Base-by-base conservation (phyloP, 768 basidiomycete genomes). In the Hirschioporus abietinus region DNA sequence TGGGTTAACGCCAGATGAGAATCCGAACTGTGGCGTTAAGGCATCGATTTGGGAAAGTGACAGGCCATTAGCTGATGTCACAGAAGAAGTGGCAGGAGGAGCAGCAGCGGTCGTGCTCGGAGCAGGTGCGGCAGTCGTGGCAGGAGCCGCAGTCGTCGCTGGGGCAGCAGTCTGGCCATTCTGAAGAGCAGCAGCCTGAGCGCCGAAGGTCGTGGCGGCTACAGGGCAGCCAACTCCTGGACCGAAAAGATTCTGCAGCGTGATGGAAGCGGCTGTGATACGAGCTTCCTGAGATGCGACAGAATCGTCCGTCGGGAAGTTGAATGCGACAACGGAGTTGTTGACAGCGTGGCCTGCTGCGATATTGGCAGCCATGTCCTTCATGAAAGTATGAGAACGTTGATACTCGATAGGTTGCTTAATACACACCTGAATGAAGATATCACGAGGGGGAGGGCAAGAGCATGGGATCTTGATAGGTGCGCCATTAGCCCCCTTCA, bases 161-260 rank as follows among this genome's bases (percentile, higher is more conserved):
- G 42, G 42, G 20, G 42, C 5, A 20, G 42, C 12, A 15, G 42
- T 15, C 20, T 52, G 26, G 36, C 67, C 34, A 26, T 59, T 64
- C 30, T 42, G 26, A 35, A 68, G 62, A 34, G 68, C 68, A 18
- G 35, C 25, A 9, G 27, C 30, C 35, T 71, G 71, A 26, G 63
- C 69, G 8, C 34, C 58, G 34, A 74, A 66, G 17, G 73, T 73
- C 7, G 72, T 74, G 17, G 69, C 66, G 7, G 64, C 70, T 67
- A 70, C 67, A 2, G 72, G 71, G 63, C 73, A 73, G 24, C 74
- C 74, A 24, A 64, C 34, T 24, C 75, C 75, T 5, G 72, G 66
- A 10, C 74, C 74, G 24, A 68, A 64, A 3, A 76, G 63, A 66
- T 75, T 76, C 69, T 75, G 75, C 30, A 75, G 63, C 12, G 74